Base-by-base conservation (phyloP, 306 rosid genomes). In the Quillaja saponaria region DNA sequence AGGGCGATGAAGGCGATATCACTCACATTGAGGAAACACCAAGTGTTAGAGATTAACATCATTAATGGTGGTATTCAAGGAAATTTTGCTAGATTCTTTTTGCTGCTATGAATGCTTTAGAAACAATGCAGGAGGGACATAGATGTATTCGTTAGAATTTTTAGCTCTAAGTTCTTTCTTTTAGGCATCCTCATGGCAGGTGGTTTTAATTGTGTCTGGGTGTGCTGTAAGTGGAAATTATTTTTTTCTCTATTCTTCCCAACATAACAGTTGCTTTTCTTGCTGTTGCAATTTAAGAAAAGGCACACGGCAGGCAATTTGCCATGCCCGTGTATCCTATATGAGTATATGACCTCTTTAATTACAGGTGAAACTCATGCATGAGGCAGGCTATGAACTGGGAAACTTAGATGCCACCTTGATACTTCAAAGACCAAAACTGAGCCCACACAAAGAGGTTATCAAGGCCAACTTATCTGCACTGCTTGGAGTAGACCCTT, bases 391-490 rank as follows among this genome's bases (percentile, higher is more conserved):
- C 57, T 94, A 87, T 61, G 99, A 89, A 28, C 74, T 89, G 38
- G 99, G 97, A 55, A 94, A 94, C 64, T 75, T 94, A 53, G 99
- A 94, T 57, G 90, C 95, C 12, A 94, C 97, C 44, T 71, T 94
- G 80, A 94, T 85, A 76, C 96, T 94, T 64, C 99, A 89, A 76
- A 87, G 90, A 68, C 97, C 97, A 12, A 94, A 94, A 72, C 73
- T 94, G 31, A 94, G 99, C 68, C 97, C 97, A 0, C 97, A 89
- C 81, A 94, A 94, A 82, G 99, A 89, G 57, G 73, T 81, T 33
- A 94, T 94, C 70, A 85, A 85, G 76, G 82, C 88, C 63, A 85
- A 90, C 81, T 84, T 94, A 61, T 83, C 97, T 59, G 72, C 87
- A 59, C 82, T 94, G 63, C 95, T 94, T 28, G 97, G 96, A 71